Conservation (phyloP, 345 rosid species). For the Tarenaya hassleriana region DNA sequence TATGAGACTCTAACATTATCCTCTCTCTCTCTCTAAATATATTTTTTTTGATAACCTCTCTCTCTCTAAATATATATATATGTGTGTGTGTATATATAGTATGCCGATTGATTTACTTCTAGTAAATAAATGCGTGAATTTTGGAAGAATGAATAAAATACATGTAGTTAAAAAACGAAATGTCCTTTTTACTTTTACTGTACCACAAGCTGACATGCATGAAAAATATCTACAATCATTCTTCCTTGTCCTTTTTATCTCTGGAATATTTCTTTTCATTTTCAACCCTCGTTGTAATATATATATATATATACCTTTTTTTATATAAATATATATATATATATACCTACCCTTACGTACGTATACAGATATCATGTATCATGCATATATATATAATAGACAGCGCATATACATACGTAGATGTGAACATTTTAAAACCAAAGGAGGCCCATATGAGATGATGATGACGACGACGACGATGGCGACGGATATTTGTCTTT, state of each 20-base stretch:
- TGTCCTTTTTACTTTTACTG: slow-evolving; percentile 20
- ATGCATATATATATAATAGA: too few species aligned
- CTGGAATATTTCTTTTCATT: slow-evolving; percentile 26
- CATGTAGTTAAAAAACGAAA: slow-evolving; percentile 16
- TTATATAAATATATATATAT: slow-evolving; percentile 7
- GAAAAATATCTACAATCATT: slow-evolving; percentile 27
- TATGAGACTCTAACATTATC: too few species aligned
- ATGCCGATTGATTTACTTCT: too few species aligned
- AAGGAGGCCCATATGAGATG: slow-evolving; percentile 25
- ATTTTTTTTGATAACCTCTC: too few species aligned
- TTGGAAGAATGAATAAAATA: too few species aligned
- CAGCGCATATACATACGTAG: background rate
- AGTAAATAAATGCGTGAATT: too few species aligned
- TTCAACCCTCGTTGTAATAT: slow-evolving; percentile 18
- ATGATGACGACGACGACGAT: slow-evolving; percentile 21
- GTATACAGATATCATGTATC: slow-evolving; percentile 7
- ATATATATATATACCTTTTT: too few species aligned
- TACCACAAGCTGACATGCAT: slow-evolving; percentile 22
- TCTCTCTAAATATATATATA: too few species aligned
- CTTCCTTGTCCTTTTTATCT: slow-evolving; percentile 24
- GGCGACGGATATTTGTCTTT: slow-evolving; percentile 26
- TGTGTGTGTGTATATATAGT: too few species aligned
- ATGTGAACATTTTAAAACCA: slow-evolving; percentile 21
- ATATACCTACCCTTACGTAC: background rate
- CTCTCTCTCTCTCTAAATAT: too few species aligned